Percentiles rank a stretch among this genome's conserved stretches.
Evolutionary conservation across 2,329 filamentous ascomycete species (phyloP).

Genomic region (Scolecobasidium constrictum): DNA sequence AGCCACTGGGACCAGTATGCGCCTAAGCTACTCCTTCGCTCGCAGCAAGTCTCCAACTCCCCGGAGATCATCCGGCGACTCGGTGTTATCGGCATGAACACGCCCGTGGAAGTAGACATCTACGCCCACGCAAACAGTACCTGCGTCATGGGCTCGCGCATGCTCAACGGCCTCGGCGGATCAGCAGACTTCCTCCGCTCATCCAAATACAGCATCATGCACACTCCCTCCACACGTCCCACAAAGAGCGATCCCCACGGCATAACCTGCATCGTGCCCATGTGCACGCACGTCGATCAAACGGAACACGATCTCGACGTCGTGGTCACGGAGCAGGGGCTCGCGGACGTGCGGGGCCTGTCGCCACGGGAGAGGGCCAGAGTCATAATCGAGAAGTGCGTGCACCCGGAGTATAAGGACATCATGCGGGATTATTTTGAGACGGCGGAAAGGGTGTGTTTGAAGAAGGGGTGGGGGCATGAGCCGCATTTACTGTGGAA

Average conservation of each 20-base stretch:
- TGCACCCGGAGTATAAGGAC: constrained; percentile 73
- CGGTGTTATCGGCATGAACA: constrained; percentile 91
- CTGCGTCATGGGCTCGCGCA: constrained; percentile 77
- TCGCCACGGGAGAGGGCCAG: constrained; percentile 69
- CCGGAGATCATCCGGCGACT: constrained; percentile 83
- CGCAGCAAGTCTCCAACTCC: constrained; percentile 81
- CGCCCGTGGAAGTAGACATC: constrained; percentile 86
- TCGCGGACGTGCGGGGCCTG: constrained; percentile 76
- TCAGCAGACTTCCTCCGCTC: constrained; percentile 71
- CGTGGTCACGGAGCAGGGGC: constrained; percentile 67
- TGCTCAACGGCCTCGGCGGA: constrained; percentile 77
- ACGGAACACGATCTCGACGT: constrained; percentile 88
- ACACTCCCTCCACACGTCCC: constrained; percentile 72
- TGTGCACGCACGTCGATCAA: constrained; percentile 87
- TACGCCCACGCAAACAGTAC: constrained; percentile 90
- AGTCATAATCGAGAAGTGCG: constrained; percentile 78
- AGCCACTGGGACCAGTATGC: constrained; percentile 71
- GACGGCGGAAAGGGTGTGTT: constrained; percentile 75
- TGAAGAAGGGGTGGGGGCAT: constrained; percentile 80
- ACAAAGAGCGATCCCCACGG: constrained; percentile 74
- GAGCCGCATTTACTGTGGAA: constrained; percentile 83
- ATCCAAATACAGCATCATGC: constrained; percentile 85
- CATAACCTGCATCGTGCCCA: constrained; percentile 81
- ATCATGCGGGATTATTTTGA: constrained; percentile 77
- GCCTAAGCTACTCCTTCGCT: constrained; percentile 72